Evolutionary conservation across 805 yeast genomes (phyloP), one percentile per base, ranked within the genome.

Genomic region (Myxozyma vanderwaltii): DNA sequence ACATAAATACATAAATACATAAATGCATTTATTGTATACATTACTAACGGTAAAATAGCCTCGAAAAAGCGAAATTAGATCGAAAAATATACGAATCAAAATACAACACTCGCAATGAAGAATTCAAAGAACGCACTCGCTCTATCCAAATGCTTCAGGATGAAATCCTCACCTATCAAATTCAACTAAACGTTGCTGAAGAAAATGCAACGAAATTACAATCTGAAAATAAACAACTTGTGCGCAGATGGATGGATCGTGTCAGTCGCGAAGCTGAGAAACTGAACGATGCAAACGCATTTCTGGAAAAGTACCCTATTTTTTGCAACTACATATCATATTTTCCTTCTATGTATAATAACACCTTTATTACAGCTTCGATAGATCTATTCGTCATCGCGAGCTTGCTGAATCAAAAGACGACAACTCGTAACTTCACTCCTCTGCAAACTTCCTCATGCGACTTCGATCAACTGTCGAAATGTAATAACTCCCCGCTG

Each of bases 401-500:
- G 54, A 47, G 36, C 17, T 29, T 6, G 41, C 24, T 4, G 45
- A 50, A 24, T 10, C 19, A 4, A 29, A 35, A 36, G 13, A 50
- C n/a, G 17, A 26, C 29, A 24, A 15, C 29, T 35, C 2, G 48
- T 23, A 31, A 13, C 4, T 35, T 6, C 38, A 46, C 50, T 29
- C 19, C 29, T 19, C 43, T n/a, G 55, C 48, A 36, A 59, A 67
- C 55, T 52, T 24, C 52, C 50, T 27, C 35, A 71, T 48, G 35
- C 68, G 49, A 10, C 69, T 65, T 35, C 76, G 63, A 56, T 79
- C 76, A 3, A 89, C 88, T 8, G 90, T 85, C 15, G 94, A 82
- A 6, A 91, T 82, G 71, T 82, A 91, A 72, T 88, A 91, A 8
- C 82, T 84, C 55, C 90, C 90, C 49, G 88, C 89, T 4, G 86